phyloP scores from a whole-genome alignment of 2,329 filamentous ascomycete species.

The Exophiala aquamarina region DNA sequence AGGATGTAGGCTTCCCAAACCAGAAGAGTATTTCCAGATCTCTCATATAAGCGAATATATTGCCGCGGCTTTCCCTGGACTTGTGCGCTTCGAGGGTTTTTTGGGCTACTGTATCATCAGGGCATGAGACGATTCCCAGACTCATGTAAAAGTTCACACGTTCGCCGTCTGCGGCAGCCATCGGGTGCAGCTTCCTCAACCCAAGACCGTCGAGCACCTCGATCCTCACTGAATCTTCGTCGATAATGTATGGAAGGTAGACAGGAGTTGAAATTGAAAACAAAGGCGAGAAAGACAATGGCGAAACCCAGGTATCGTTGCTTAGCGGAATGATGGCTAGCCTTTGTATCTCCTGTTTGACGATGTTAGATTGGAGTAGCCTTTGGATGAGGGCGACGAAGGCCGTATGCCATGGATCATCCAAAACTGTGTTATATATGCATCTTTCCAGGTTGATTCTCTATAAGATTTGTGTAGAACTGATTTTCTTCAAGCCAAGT shows the following conservation, averaged over 20 bases:
- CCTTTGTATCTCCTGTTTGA: slow-evolving; percentile 2
- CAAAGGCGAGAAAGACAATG: no score
- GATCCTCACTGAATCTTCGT: slow-evolving; percentile 11
- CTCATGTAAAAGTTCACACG: slow-evolving; percentile 13
- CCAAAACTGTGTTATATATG: slow-evolving; percentile 9
- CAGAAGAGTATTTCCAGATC: slow-evolving; percentile 20
- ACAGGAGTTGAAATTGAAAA: slow-evolving; percentile 4
- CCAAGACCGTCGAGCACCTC: slow-evolving; percentile 16
- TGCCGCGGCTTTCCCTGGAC: slow-evolving; percentile 1
- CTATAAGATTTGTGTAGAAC: slow-evolving; percentile 6
- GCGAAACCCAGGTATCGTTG: slow-evolving; percentile 7
- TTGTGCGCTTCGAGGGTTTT: slow-evolving; percentile 10
- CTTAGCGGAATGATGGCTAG: slow-evolving; percentile 12
- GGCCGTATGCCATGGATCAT: slow-evolving; percentile 15
- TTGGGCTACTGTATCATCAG: slow-evolving; percentile 1
- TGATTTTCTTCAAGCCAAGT: slow-evolving; percentile 8
- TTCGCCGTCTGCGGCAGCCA: slow-evolving; percentile 9
- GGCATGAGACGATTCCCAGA: slow-evolving; percentile 12
- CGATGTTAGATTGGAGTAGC: slow-evolving; percentile 1
- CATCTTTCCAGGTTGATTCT: slow-evolving; percentile 8
- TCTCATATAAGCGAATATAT: neutral
- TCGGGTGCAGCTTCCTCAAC: slow-evolving; percentile 7
- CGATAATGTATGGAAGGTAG: slow-evolving; percentile 14
- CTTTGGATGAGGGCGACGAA: slow-evolving; percentile 9
- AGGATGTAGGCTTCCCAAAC: slow-evolving; percentile 4